Base-by-base conservation (phyloP, 305 asterid species). In the Fraxinus xanthoxyloides region DNA sequence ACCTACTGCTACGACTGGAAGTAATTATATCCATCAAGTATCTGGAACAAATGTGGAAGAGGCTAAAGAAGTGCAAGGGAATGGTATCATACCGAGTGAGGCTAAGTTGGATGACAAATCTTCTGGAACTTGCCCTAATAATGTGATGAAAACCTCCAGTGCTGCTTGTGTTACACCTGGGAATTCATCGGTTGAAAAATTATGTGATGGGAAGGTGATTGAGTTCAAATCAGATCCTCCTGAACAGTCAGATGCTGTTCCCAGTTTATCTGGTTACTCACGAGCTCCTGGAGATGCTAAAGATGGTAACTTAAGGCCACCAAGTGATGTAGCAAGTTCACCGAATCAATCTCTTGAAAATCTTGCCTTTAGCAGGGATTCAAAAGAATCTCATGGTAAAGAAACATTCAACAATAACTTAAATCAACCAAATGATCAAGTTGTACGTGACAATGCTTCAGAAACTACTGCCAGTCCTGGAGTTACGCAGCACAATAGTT, bases 51-150 rank as follows among this genome's bases (percentile, higher is more conserved):
- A 82, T 81, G 54, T 78, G 70, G 87, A 80, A 82, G 92, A 85
- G 77, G 77, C 75, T 82, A 84, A 81, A 78, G 85, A 79, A 63
- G 80, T 82, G 83, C 90, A 79, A 82, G 91, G 87, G 85, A 85
- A 81, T 72, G 89, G 84, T 83, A 63, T 72, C 72, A 81, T 76
- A 63, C 79, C 87, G 31, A 85, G 81, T 78, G 81, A 79, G 84
- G 86, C 75, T 82, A 84, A 78, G 85, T 75, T 80, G 76, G 93
- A 89, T 77, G 86, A 79, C 54, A 86, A 80, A 79, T 87, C 92
- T 84, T 84, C 87, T 77, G 88, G 82, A 82, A 81, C 79, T 76
- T 78, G 34, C 82, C 84, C 91, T 79, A 82, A 82, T 83, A 85
- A 86, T 79, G 73, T 83, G 85, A 15, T 79, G 63, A 82, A 87